Evolutionary conservation across 129 eudicot species (phyloP).

Genomic region (Lonicera japonica): DNA sequence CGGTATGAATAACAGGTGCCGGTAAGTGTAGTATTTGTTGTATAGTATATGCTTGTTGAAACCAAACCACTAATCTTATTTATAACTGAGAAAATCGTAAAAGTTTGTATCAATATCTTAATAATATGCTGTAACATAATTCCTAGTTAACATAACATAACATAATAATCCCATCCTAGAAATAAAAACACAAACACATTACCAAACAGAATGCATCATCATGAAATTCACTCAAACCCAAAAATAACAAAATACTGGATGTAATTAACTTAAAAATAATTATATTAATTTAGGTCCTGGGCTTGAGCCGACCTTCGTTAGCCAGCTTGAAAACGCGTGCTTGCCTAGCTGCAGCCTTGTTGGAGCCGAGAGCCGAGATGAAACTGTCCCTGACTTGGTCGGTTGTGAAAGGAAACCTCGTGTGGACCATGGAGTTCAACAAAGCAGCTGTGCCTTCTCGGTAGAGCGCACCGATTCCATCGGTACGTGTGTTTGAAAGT

Average conservation of each 20-base stretch:
- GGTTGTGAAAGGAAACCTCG: constrained; percentile 56
- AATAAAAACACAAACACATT: constrained; percentile 18
- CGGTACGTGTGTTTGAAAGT: constrained; percentile 51
- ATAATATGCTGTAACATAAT: neutral
- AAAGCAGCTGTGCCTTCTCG: constrained; percentile 77
- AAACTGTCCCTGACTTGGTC: constrained; percentile 62
- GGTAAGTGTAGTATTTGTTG: too few species aligned
- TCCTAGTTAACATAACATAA: neutral
- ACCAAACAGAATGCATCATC: constrained; percentile 23
- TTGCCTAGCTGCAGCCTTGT: constrained; percentile 76
- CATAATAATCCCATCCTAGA: neutral
- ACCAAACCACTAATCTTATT: constrained; percentile 2
- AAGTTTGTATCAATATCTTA: constrained; percentile 4
- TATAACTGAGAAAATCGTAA: neutral
- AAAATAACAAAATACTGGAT: constrained; percentile 6
- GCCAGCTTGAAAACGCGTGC: constrained; percentile 79
- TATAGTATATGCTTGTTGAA: neutral
- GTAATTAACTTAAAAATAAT: neutral
- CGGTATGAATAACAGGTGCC: too few species aligned
- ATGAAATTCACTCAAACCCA: neutral
- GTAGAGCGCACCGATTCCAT: constrained; percentile 66
- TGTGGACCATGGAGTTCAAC: constrained; percentile 61
- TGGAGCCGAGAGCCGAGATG: constrained; percentile 45
- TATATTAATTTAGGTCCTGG: constrained; percentile 26
- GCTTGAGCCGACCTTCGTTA: constrained; percentile 64